Evolutionary conservation across 2,329 filamentous ascomycete genomes (phyloP).

Genomic region (Pestalotiopsis sp.): DNA sequence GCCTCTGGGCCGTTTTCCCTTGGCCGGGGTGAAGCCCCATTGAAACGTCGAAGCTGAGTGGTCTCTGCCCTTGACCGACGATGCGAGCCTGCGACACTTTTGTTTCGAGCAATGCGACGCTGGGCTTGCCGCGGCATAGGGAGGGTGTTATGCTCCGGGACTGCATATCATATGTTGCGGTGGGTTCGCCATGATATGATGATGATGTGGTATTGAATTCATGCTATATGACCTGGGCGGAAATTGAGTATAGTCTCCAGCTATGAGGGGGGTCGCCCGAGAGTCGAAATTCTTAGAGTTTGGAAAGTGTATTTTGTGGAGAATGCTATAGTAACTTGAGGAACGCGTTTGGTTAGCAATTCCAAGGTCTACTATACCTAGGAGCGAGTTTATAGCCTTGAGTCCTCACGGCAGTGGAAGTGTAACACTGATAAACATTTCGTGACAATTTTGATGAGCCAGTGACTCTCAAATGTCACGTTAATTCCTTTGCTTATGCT

Average conservation of each 20-base stretch:
- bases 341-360: neutral
- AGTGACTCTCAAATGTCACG: too few relatives aligned
- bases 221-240: neutral
- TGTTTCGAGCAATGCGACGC: too few relatives aligned
- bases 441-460: too few relatives aligned
- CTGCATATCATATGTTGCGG: neutral
- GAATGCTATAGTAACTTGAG: neutral
- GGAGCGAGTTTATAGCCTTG: neutral
- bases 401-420: too few relatives aligned
- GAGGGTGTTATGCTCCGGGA: neutral
- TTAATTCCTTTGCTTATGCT: too few relatives aligned
- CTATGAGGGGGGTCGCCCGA: neutral
- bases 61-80: too few relatives aligned
- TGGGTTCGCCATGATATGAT: neutral
- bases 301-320: neutral
- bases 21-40: too few relatives aligned
- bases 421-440: too few relatives aligned
- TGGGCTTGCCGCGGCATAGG: too few relatives aligned
- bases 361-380: neutral
- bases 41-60: too few relatives aligned
- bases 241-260: neutral
- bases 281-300: neutral
- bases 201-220: neutral
- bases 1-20: too few relatives aligned
- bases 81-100: too few relatives aligned